Percentiles rank a stretch among this genome's conserved stretches.
Conservation (phyloP, 176 grass and related monocot genomes). For the Canna indica region DNA sequence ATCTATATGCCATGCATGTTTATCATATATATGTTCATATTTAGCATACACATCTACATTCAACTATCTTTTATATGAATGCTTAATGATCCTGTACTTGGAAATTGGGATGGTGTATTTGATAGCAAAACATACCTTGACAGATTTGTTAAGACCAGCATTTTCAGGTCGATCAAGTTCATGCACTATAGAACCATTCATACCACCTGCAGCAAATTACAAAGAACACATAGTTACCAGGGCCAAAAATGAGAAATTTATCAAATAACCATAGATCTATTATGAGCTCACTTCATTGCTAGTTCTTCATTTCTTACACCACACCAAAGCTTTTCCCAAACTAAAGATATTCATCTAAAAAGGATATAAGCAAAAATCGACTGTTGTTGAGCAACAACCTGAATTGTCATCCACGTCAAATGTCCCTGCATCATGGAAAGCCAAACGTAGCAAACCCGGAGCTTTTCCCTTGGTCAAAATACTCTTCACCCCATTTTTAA, state of each 20-base stretch:
- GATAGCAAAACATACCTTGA: slow-evolving; percentile 37
- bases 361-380: no score
- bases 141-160: slow-evolving; percentile 62
- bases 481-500: slow-evolving; percentile 53
- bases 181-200: slow-evolving; percentile 95
- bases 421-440: slow-evolving; percentile 92
- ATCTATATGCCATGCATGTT: neutral
- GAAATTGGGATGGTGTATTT: neutral
- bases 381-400: slow-evolving; percentile 42
- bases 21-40: neutral
- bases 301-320: neutral
- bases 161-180: slow-evolving; percentile 91
- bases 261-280: slow-evolving; percentile 1
- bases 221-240: slow-evolving; percentile 7
- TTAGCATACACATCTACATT: slow-evolving; percentile 11
- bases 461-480: slow-evolving; percentile 78
- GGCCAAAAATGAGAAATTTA: neutral
- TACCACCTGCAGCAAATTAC: slow-evolving; percentile 59
- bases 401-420: slow-evolving; percentile 59
- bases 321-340: neutral
- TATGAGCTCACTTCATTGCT: neutral
- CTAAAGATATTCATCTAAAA: neutral
- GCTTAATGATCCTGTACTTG: neutral
- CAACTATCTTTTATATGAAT: neutral
- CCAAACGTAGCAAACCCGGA: slow-evolving; percentile 76